Percentiles rank a stretch among this genome's conserved stretches.
phyloP scores from a whole-genome alignment of 495 filamentous ascomycete genomes.

The Aspergillus ellipticus region DNA sequence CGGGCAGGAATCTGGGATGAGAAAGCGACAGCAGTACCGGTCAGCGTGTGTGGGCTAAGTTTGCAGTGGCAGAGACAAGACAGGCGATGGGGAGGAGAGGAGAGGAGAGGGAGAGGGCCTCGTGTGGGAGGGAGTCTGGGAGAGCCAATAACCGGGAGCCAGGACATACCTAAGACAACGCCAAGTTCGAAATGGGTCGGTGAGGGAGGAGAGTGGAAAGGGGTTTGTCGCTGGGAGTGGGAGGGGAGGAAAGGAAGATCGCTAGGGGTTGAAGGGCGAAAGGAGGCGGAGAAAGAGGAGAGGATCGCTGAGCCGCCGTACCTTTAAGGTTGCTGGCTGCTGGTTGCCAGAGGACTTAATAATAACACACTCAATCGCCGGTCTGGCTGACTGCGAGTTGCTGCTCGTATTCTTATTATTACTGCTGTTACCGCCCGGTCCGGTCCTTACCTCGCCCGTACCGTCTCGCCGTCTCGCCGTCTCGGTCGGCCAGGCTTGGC shows the following conservation, averaged over 20 bases:
- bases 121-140: background rate
- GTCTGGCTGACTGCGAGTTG: background rate
- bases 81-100: background rate
- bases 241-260: conserved; percentile 6
- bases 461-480: conserved; percentile 6
- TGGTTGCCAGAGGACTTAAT: background rate
- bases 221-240: background rate
- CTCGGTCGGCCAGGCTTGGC: background rate
- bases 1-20: background rate
- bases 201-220: conserved; percentile 20
- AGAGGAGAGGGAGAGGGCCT: conserved; percentile 6
- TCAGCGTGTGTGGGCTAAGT: conserved; percentile 2
- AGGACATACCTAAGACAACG: conserved; percentile 18
- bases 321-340: background rate
- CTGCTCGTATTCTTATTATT: background rate
- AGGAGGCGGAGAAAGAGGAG: background rate
- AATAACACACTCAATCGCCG: background rate
- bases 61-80: background rate
- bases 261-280: background rate
- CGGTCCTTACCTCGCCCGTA: conserved; percentile 11
- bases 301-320: background rate
- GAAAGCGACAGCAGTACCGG: conserved; percentile 1
- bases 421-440: background rate
- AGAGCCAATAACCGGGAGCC: conserved; percentile 18
- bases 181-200: conserved; percentile 18